Base-by-base conservation (phyloP, 768 basidiomycete genomes). In the Boletus subparvulus region DNA sequence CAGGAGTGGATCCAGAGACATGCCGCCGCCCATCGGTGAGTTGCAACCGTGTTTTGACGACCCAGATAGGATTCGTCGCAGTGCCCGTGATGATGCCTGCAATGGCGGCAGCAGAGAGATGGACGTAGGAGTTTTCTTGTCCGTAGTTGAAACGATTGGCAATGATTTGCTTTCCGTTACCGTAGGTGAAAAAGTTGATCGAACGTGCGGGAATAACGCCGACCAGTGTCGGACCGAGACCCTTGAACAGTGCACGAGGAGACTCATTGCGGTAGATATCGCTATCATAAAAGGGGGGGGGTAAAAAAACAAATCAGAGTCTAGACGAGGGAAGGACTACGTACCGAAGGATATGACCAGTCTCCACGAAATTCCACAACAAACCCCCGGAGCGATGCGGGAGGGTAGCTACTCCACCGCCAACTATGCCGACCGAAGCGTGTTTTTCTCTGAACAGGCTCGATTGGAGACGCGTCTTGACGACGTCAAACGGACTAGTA, bases 51-150 rank as follows among this genome's bases (percentile, higher is more conserved):
- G 97, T 99, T 73, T 98, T 99, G 58, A 99, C 93, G 46, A 99
- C 97, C 97, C 97, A 99, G 26, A 99, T 96, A 0, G 97, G 97
- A 71, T 99, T 99, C 21, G 97, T 98, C 12, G 85, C 92, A 0
- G 92, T 88, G 6, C 94, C 84, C 0, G 97, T 99, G 33, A 80
- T 77, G 61, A 98, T 77, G 1, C 96, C 95, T 1, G 96, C 96
- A 11, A 86, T 67, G 0, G 92, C 89, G 1, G 95, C 97, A 0
- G 96, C 90, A 1, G 78, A 59, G 24, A 98, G 85, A 70, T 98
- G 95, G 0, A 99, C 87, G 59, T 80, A 84, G 0, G 89, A 79
- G 72, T 91, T 95, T 72, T 98, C 94, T 58, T 83, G 64, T 26
- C 94, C 79, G 0, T 70, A 50, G 71, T 95, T 90, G 73, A 95